Percentiles rank a stretch among this genome's conserved stretches.
phyloP scores from a whole-genome alignment of 78 protist genomes.

The Pigoraptor vietnamica region DNA sequence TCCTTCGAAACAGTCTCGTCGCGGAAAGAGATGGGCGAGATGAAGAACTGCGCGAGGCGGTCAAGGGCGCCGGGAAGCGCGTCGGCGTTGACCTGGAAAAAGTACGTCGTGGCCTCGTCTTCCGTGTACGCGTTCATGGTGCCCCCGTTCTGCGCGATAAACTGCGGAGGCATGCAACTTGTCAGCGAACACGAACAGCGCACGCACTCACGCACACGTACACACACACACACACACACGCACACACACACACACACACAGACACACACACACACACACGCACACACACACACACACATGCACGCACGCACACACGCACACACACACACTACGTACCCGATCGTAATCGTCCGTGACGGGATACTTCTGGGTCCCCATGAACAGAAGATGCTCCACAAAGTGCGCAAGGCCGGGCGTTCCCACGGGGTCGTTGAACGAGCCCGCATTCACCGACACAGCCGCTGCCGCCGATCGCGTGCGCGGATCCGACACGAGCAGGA shows the following conservation, averaged over 20 bases:
- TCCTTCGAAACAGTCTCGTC: conserved; percentile 41
- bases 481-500: conserved; percentile 18
- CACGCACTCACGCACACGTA: not conserved
- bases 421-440: conserved; percentile 47
- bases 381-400: conserved; percentile 68
- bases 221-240: not conserved
- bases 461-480: conserved; percentile 26
- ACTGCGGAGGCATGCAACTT: conserved; percentile 8
- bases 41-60: conserved; percentile 49
- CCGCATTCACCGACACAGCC: conserved; percentile 5
- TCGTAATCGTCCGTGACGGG: conserved; percentile 54
- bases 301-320: not conserved
- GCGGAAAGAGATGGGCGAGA: conserved; percentile 49
- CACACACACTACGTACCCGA: not conserved
- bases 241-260: not conserved
- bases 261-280: not conserved
- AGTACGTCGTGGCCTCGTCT: conserved; percentile 40
- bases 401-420: conserved; percentile 67
- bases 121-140: conserved; percentile 68
- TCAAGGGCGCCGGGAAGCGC: not conserved
- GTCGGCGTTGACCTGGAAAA: conserved; percentile 4
- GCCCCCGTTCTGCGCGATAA: conserved; percentile 64
- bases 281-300: not conserved
- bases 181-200: not conserved
- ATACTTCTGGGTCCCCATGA: conserved; percentile 39